Evolutionary conservation across 2,329 filamentous ascomycete species (phyloP), one percentile per base, ranked within the genome.

Genomic region (Davidsoniella eucalypti): DNA sequence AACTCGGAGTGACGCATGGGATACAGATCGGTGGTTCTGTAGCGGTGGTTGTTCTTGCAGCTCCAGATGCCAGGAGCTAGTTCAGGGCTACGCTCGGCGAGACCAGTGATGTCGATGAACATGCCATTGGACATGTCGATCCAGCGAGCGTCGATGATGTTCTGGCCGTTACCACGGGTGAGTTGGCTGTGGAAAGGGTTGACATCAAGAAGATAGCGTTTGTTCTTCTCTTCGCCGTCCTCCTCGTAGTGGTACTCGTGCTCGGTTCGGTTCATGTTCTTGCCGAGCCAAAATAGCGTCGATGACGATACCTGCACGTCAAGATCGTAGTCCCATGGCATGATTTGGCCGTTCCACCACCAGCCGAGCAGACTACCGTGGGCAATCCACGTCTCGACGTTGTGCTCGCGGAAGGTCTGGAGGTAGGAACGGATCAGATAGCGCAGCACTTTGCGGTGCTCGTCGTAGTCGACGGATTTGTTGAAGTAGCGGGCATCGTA

Each of bases 251-350:
- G 61, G 61, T 78, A 85, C 25, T 67, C 64, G 63, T 83, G 73
- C 38, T 71, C 69, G 2, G 83, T 87, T 57, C 76, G 73, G 65
- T 92, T 92, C 63, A 78, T 71, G 54, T 77, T 67, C 51, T 76
- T 65, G 29, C 71, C 82, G 23, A 92, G 68, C 62, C 77, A 77
- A 36, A 68, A 63, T 43, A 92, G 69, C 1, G 84, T 87, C 29
- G 69, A 66, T 50, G 73, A 74, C 16, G 78, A 76, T 25, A 92
- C 78, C 64, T 92, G 86, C 0, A 84, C 84, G 63, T 93, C 86
- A 43, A 92, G 69, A 62, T 93, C 86, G 68, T 79, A 84, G 63
- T 92, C 85, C 84, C 84, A 88, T 0, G 84, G 84, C 67, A 88
- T 77, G 60, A 85, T 78, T 64, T 77, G 66, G 40, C 69, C 73